Base-by-base conservation (phyloP, 306 rosid species). In the Sechiopsis laciniata region DNA sequence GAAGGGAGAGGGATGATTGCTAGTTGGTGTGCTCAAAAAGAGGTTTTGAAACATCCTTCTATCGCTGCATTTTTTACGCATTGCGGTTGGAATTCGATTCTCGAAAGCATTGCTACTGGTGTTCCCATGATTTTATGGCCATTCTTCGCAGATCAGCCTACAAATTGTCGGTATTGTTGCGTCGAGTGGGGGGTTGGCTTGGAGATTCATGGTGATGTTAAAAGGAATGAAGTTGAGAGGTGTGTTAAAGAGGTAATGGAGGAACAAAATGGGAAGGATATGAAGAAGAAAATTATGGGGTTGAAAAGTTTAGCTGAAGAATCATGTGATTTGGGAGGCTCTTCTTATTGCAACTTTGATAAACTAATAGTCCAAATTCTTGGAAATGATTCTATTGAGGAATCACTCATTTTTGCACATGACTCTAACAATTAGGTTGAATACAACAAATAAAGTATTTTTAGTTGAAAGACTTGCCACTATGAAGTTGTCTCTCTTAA, bases 21-120 rank as follows among this genome's bases (percentile, higher is more conserved):
- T 61, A 70, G 84, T 20, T 86, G 89, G 89, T 86, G 87, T 73
- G 77, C 87, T 3, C 87, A 83, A 82, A 87, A 83, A 59, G 60
- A 83, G 72, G 82, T 86, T 37, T 77, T 86, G 14, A 86, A 78
- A 58, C 85, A 86, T 55, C 55, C 75, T 4, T 71, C 87, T 37
- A 53, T 79, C 9, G 87, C 81, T 26, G 85, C 84, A 26, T 83
- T 86, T 61, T 14, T 86, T 32, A 79, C 78, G 15, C 71, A 64
- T 10, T n/a, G 71, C 42, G 71, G 71, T 1, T 64, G 71, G 71
- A 64, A 64, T 17, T 64, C 89, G 75, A 77, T 79, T 7, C 2
- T 86, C 8, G 87, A 86, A 51, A 83, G 85, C 62, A 66, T 86
- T 55, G 72, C 77, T 20, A 71, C 45, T 26, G 86, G 83, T 0